Evolutionary conservation across 192 early-diverging fungal species (phyloP), one percentile per base, ranked within the genome.

Genomic region (Entomortierella parvispora): DNA sequence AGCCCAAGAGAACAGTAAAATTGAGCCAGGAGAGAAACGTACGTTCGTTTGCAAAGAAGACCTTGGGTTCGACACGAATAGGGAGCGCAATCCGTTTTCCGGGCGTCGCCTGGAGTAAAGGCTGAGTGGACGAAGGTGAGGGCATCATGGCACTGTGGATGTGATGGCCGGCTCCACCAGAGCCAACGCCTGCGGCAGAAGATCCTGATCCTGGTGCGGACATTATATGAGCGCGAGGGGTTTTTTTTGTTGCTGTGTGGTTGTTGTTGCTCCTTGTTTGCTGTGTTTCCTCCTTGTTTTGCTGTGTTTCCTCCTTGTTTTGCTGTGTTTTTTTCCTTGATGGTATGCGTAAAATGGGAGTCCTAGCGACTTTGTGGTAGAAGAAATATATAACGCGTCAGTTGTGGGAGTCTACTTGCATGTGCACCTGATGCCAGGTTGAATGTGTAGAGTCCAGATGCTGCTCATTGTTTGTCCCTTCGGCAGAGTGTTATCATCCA

Each of bases 11-110:
- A 37, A 91, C 89, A 9, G 91, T 86, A 79, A 95, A 94, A 68
- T 93, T 92, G 44, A 95, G 83, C 94, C 94, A 97, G 4, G 94
- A 90, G 44, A 96, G 81, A 58, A 96, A 95, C 2, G 95, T 97
- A 22, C 95, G 87, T 81, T 97, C 95, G 71, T 97, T 97, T 33
- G 95, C 95, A 80, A 97, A 96, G 74, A 95, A 96, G 14, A 96
- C 92, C 65, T 97, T 97, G 60, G 94, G 94, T 45, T 95, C 93
- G n/a, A 94, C 86, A 8, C 91, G 86, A 33, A 91, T 84, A 3
- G 93, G 92, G 6, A 92, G 71, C 28, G 88, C 90, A 56, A 94
- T 92, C 20, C 93, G 90, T 81, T 89, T 93, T 71, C 80, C 79
- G 1, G 74, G 68, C 3, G 59, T 28, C 1, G 70, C 52, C 46